phyloP scores from a whole-genome alignment of 2,329 filamentous ascomycete species.

The Aspergillus glaucus region DNA sequence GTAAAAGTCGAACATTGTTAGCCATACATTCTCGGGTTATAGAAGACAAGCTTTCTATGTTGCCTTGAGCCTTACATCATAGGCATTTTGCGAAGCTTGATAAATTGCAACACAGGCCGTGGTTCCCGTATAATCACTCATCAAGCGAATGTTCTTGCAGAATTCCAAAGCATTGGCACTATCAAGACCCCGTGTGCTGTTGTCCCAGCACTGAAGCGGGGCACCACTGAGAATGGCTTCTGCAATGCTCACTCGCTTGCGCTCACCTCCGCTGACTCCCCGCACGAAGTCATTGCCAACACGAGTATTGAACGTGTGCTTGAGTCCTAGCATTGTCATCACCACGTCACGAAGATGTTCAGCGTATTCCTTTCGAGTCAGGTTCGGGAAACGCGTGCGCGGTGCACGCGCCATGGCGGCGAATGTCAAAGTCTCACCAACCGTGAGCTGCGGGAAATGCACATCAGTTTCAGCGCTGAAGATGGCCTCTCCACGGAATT shows the following conservation, averaged over 20 bases:
- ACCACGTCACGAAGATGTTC: constrained; percentile 40
- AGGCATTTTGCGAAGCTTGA: constrained; percentile 43
- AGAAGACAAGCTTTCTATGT: too few relatives aligned
- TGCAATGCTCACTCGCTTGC: constrained; percentile 57
- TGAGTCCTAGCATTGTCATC: constrained; percentile 40
- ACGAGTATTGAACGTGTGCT: constrained; percentile 48
- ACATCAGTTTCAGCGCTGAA: constrained; percentile 82
- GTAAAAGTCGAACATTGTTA: too few relatives aligned
- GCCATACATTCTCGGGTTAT: too few relatives aligned
- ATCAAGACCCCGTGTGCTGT: constrained; percentile 47
- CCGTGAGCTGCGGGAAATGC: constrained; percentile 71
- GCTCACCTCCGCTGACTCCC: constrained; percentile 56
- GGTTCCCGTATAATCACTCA: constrained; percentile 45
- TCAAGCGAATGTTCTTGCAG: constrained; percentile 45
- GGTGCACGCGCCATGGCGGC: constrained; percentile 60
- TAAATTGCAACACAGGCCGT: constrained; percentile 54
- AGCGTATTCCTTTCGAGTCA: constrained; percentile 39
- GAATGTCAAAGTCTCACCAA: constrained; percentile 73
- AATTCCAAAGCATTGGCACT: constrained; percentile 54
- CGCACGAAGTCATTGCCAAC: constrained; percentile 53
- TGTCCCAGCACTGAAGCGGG: constrained; percentile 44
- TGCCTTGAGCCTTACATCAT: constrained; percentile 27
- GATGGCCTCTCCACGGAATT: constrained; percentile 79
- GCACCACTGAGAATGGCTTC: constrained; percentile 46
- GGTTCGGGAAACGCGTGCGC: constrained; percentile 32